Conservation (phyloP, 768 basidiomycete species). For the Mycena polygramma region DNA sequence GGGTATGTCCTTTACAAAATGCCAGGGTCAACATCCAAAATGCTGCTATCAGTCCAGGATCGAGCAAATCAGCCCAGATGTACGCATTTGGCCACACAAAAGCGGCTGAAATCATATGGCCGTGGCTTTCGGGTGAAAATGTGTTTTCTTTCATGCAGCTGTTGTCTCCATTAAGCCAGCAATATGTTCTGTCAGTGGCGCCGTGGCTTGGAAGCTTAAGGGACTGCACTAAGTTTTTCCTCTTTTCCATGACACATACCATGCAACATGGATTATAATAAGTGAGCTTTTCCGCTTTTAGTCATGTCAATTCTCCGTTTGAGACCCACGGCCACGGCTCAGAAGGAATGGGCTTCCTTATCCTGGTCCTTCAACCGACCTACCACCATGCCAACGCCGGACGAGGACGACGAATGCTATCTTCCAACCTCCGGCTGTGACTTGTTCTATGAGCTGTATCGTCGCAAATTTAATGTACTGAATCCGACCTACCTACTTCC, state of each 20-base stretch:
- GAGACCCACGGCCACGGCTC: not conserved
- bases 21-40: too few species aligned
- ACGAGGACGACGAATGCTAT: conserved; percentile 25
- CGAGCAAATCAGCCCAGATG: too few species aligned
- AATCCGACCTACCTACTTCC: conserved; percentile 73
- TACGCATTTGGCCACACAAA: too few species aligned
- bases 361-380: not conserved
- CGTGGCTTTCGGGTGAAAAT: not conserved
- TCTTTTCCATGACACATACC: too few species aligned
- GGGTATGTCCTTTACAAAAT: too few species aligned
- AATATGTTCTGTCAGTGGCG: not conserved
- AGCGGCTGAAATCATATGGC: too few species aligned
- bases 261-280: not conserved
- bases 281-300: conserved; percentile 4
- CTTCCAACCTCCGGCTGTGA: conserved; percentile 54
- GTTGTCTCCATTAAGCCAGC: not conserved
- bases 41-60: not conserved
- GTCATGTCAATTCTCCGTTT: not conserved
- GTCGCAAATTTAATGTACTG: conserved; percentile 67
- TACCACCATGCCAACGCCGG: conserved; percentile 14
- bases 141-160: not conserved
- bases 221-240: too few species aligned
- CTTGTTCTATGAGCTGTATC: conserved; percentile 68
- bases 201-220: too few species aligned
- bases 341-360: not conserved